Conservation (phyloP, 2,329 filamentous ascomycete species). For the Cordyceps tenuipes region DNA sequence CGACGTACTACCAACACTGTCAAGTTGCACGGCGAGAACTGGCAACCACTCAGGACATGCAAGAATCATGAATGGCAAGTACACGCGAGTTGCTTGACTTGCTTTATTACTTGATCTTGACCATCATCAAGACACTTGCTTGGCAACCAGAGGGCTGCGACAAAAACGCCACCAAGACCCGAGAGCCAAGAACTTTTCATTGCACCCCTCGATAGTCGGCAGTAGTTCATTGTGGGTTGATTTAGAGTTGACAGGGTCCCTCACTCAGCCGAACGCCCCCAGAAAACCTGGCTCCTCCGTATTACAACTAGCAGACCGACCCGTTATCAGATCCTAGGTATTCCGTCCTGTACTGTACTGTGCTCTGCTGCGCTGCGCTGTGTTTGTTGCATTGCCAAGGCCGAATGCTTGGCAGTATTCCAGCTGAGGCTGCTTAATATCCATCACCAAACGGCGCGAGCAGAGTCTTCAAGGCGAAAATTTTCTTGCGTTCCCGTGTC, state of each 20-base stretch:
- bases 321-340: slow-evolving; percentile 2
- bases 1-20: not conserved
- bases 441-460: not conserved
- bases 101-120: not conserved
- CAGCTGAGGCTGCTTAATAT: not conserved
- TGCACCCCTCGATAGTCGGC: not conserved
- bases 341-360: no score
- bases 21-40: no score
- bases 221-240: no score
- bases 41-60: no score
- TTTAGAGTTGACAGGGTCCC: not conserved
- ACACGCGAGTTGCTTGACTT: not conserved
- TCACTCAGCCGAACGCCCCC: not conserved
- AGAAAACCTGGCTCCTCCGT: not conserved
- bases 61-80: not conserved
- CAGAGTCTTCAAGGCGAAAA: not conserved
- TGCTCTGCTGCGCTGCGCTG: no score
- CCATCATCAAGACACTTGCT: not conserved
- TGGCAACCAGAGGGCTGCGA: not conserved
- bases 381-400: not conserved
- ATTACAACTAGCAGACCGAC: not conserved
- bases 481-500: not conserved
- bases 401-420: not conserved
- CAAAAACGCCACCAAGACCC: not conserved
- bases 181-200: not conserved